Base-by-base conservation (phyloP, 1,284 basidiomycete genomes). In the Papiliotrema terrestris region DNA sequence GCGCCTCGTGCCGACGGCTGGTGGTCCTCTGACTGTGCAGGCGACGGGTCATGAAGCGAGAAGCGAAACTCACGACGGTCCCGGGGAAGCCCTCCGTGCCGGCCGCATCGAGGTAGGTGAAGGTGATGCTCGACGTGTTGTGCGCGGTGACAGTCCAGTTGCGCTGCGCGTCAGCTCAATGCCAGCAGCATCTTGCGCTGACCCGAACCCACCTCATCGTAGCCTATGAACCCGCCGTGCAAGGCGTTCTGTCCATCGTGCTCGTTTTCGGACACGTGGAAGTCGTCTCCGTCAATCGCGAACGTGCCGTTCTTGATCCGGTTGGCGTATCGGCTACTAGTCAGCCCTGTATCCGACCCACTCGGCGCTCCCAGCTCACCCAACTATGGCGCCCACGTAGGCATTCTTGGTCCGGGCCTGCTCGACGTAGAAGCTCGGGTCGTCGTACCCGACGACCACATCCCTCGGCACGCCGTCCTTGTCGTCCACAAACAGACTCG, bases 231-330 rank as follows among this genome's bases (percentile, higher is more conserved):
- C 19, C 64, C 64, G 8, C 64, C 64, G 45, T 66, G 64, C 13
- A 66, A 49, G 1, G 65, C 61, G 55, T 70, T 67, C 35, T 20
- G 39, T 3, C 67, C 67, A 23, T 50, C 60, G 49, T 68, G 59
- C 57, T 72, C 69, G 53, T 72, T 72, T 17, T 45, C 25, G 2
- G 65, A 54, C 1, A 69, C 56, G 6, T 59, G 45, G 43, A 60
- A 66, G 9, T 48, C 45, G n/a, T 51, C 48, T 15, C 59, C 65
- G 36, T 58, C 61, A 29, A 72, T 49, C 3, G 46, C 45, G 53
- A 72, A 69, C 6, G 53, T 60, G n/a, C 66, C 68, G 35, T 61
- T 59, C 49, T 57, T 60, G 58, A 72, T 68, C 17, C 69, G 65
- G 57, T 72, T 72, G 42, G 68, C 69, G 55, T 65, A 67, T 19